phyloP scores from a whole-genome alignment of 352 stramenopile genomes.

The Blastocystis sp. region DNA sequence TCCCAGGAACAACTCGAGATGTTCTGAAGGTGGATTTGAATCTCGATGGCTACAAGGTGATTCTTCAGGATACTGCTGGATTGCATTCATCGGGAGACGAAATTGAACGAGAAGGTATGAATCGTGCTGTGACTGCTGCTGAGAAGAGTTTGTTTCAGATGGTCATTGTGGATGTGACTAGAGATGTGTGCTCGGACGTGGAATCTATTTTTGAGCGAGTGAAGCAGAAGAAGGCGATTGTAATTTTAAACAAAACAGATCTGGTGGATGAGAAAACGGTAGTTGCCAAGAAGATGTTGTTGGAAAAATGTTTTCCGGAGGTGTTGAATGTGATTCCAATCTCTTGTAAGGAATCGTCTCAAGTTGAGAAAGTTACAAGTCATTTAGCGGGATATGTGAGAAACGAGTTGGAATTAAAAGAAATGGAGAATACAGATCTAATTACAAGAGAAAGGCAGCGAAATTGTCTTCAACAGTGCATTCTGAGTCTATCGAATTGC shows the following conservation, averaged over 20 bases:
- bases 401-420: background rate
- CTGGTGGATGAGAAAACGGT: background rate
- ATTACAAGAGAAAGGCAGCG: constrained; percentile 30
- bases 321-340: constrained; percentile 2
- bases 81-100: constrained; percentile 68
- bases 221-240: background rate
- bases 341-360: background rate
- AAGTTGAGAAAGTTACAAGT: background rate
- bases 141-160: background rate
- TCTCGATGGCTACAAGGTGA: constrained; percentile 74
- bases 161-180: constrained; percentile 19
- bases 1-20: constrained; percentile 75
- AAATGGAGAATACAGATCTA: background rate
- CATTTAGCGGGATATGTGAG: background rate
- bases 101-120: constrained; percentile 49
- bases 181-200: background rate
- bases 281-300: background rate
- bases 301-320: background rate
- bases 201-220: background rate
- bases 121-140: background rate
- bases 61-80: constrained; percentile 78
- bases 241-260: constrained; percentile 57
- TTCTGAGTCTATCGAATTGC: constrained; percentile 12
- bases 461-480: constrained; percentile 54
- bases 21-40: constrained; percentile 77